These are phyloP conservation scores for Aspergillus fumigatiaffinis DNA, from an alignment of 2,329 filamentous ascomycete genomes.

Conservation along the genomic window DNA sequence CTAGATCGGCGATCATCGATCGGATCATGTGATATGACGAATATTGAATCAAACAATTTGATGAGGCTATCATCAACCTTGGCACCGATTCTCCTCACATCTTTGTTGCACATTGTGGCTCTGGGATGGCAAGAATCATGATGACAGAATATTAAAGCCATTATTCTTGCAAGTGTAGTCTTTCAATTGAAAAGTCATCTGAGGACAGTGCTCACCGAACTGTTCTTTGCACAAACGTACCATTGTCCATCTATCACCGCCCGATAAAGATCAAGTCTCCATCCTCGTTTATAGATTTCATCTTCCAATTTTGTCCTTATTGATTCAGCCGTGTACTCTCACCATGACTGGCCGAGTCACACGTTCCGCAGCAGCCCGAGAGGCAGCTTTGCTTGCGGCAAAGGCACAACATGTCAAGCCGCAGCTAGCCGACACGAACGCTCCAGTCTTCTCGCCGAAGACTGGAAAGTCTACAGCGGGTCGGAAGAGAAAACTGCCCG, in stretches of 20 bases:
- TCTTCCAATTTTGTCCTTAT: background rate
- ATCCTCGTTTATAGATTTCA: background rate
- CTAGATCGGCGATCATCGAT: background rate
- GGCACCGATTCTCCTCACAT: background rate
- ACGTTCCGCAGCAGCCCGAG: slow-evolving; percentile 23
- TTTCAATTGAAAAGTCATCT: background rate
- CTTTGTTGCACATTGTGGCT: background rate
- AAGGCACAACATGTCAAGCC: slow-evolving; percentile 6
- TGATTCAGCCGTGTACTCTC: background rate
- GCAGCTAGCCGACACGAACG: slow-evolving; percentile 39
- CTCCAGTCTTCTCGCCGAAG: background rate
- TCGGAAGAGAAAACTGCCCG: background rate
- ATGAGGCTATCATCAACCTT: background rate
- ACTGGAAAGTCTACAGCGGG: slow-evolving; percentile 1
- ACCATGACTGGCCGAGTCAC: slow-evolving; percentile 24
- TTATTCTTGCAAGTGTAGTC: background rate
- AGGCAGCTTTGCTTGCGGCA: slow-evolving; percentile 15
- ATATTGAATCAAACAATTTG: background rate
- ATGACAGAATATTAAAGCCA: background rate
- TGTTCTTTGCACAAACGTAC: background rate
- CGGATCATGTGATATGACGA: background rate
- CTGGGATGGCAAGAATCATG: background rate
- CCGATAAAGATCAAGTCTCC: background rate
- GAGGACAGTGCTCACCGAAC: background rate
- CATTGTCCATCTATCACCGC: background rate